Conservation (phyloP, 139 green algal species). For the Coelastrella sp. region DNA sequence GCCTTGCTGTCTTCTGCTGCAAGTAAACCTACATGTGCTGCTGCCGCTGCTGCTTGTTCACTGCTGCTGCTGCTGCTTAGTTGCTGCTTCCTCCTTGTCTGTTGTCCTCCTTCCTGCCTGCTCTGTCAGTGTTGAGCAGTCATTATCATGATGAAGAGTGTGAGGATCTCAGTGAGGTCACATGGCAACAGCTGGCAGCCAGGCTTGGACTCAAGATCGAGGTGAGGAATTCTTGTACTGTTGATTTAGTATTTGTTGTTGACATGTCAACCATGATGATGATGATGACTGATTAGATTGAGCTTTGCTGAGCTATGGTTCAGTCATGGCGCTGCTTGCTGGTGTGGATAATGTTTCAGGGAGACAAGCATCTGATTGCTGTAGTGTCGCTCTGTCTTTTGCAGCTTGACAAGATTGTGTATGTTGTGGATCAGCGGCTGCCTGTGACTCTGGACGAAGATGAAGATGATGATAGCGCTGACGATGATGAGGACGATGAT, state of each 20-base stretch:
- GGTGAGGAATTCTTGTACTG: slow-evolving; percentile 24
- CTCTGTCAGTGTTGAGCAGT: neutral
- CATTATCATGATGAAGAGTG: slow-evolving; percentile 29
- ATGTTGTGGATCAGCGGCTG: slow-evolving; percentile 28
- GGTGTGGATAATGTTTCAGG: too few species aligned
- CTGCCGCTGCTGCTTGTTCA: neutral
- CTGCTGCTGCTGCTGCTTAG: slow-evolving; percentile 21
- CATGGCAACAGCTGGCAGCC: slow-evolving; percentile 9
- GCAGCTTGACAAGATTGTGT: slow-evolving; percentile 44
- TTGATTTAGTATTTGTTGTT: slow-evolving; percentile 18
- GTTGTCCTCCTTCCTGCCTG: too few species aligned
- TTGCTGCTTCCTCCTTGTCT: neutral
- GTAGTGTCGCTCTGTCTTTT: too few species aligned
- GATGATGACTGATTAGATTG: too few species aligned
- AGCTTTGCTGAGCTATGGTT: too few species aligned
- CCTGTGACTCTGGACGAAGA: slow-evolving; percentile 22
- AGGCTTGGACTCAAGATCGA: slow-evolving; percentile 19
- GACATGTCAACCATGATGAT: neutral
- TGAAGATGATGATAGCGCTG: neutral
- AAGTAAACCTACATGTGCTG: too few species aligned
- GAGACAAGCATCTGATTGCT: too few species aligned
- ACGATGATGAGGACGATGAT: neutral
- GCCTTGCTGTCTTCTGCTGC: too few species aligned
- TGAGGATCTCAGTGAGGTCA: slow-evolving; percentile 31
- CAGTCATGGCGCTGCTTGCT: too few species aligned